These are phyloP conservation scores for Mucor piriformis DNA, from an alignment of 371 early-diverging fungal species.

Conservation along the genomic window DNA sequence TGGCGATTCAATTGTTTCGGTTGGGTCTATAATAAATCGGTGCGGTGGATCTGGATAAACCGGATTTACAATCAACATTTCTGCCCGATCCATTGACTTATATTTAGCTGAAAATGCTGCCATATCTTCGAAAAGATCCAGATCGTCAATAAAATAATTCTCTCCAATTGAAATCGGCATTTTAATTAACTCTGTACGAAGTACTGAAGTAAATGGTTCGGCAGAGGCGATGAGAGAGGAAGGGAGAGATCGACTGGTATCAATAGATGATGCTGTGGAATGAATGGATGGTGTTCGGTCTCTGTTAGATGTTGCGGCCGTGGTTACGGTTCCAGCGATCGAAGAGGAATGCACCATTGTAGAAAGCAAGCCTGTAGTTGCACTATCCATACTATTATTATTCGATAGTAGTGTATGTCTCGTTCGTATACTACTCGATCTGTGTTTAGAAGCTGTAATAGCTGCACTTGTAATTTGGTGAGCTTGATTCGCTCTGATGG, in stretches of 20 bases:
- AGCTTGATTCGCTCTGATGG: too few species aligned
- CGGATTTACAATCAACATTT: slow-evolving; percentile 21
- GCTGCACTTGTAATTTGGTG: neutral
- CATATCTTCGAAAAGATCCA: slow-evolving; percentile 61
- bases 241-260: slow-evolving; percentile 39
- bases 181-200: slow-evolving; percentile 61
- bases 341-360: slow-evolving; percentile 1
- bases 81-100: slow-evolving; percentile 33
- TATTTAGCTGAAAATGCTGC: slow-evolving; percentile 59
- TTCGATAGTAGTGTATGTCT: slow-evolving; percentile 22
- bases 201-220: slow-evolving; percentile 30
- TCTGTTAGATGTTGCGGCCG: slow-evolving; percentile 11
- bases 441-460: neutral
- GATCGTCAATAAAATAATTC: slow-evolving; percentile 56
- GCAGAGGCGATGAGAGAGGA: slow-evolving; percentile 2
- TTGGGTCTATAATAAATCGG: slow-evolving; percentile 39
- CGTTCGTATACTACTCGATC: slow-evolving; percentile 15
- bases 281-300: slow-evolving; percentile 51
- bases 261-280: slow-evolving; percentile 48
- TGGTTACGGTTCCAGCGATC: neutral
- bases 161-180: slow-evolving; percentile 47
- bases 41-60: slow-evolving; percentile 23
- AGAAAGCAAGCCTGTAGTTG: slow-evolving; percentile 12
- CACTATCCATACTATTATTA: slow-evolving; percentile 9
- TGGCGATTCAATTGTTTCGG: neutral